Evolutionary conservation across 805 yeast species (phyloP).

Genomic region (Saccharomycopsis capsularis): DNA sequence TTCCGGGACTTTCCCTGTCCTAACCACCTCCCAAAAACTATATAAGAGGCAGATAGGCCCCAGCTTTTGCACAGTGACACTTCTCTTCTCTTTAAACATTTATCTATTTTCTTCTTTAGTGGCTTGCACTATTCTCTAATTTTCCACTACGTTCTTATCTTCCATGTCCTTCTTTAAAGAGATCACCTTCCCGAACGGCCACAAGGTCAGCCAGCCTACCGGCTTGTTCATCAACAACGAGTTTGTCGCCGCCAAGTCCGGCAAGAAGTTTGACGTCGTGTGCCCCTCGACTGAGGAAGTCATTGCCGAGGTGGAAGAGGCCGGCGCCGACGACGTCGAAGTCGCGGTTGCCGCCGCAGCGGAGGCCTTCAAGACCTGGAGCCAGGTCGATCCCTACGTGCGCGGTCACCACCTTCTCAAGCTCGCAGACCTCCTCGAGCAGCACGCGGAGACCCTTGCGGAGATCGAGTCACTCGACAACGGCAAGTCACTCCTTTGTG

Average conservation of each 20-base stretch:
- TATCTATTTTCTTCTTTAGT: too few species aligned
- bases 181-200: conserved; percentile 51
- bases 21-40: too few species aligned
- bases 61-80: too few species aligned
- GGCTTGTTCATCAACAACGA: conserved; percentile 62
- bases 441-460: conserved; percentile 41
- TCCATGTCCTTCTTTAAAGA: conserved; percentile 8
- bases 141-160: too few species aligned
- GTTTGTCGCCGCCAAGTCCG: conserved; percentile 47
- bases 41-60: too few species aligned
- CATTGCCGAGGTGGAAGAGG: conserved; percentile 47
- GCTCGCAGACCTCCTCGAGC: conserved; percentile 45
- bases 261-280: conserved; percentile 48
- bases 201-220: conserved; percentile 49
- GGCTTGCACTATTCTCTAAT: not conserved
- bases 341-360: conserved; percentile 57
- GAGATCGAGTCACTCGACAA: conserved; percentile 46
- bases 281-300: conserved; percentile 59
- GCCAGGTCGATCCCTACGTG: conserved; percentile 37
- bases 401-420: conserved; percentile 37
- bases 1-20: too few species aligned
- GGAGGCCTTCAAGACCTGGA: conserved; percentile 55
- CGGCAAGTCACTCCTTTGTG: conserved; percentile 44
- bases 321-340: conserved; percentile 43
- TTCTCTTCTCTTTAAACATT: too few species aligned